Evolutionary conservation across 352 stramenopile genomes (phyloP), one percentile per base, ranked within the genome.

Genomic region (Globisporangium yorkense): DNA sequence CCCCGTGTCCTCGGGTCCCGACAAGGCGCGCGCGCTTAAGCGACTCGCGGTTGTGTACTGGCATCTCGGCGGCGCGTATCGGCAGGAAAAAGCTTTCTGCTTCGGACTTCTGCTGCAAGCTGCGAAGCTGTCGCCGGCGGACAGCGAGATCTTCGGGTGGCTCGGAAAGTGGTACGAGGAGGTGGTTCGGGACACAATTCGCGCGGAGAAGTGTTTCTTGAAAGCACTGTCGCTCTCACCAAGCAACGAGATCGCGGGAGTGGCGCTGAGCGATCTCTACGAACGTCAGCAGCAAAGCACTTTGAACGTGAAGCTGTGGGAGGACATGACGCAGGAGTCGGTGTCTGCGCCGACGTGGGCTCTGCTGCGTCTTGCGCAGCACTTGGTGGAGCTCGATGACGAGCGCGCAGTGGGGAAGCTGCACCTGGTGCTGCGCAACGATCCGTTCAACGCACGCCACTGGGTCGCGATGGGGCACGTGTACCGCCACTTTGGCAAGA

Each of bases 131-230:
- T 74, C 73, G 18, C 81, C 85, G 20, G 69, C 63, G 10, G 84
- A 94, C 50, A 72, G 70, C 0, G 79, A 89, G 35, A 75, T 81
- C 18, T 95, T 93, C 45, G 70, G 63, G 1, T 89, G 74, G 73
- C 63, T 95, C 29, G 86, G 86, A 9, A 78, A 78, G 53, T 95
- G 82, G 80, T 95, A 95, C 54, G 61, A 75, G 18, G 71, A 83
- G 20, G 58, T 92, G 2, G 75, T 59, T 4, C 66, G 61, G 0
- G 86, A 95, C 64, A 56, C 80, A 16, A 15, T 90, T 27, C 82
- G 84, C 20, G 86, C 84, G 0, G 84, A 94, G 50, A 95, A 95
- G 54, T 95, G 86, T 49, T 94, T 89, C 45, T 57, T 95, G 39
- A 93, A 94, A 54, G 82, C 86, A 20, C 69, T 95, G 20, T 76